A percentile compares a stretch with the other conserved stretches of the same genome.
phyloP scores from a whole-genome alignment of 208 protist genomes.

The Naegleria gruberi region DNA sequence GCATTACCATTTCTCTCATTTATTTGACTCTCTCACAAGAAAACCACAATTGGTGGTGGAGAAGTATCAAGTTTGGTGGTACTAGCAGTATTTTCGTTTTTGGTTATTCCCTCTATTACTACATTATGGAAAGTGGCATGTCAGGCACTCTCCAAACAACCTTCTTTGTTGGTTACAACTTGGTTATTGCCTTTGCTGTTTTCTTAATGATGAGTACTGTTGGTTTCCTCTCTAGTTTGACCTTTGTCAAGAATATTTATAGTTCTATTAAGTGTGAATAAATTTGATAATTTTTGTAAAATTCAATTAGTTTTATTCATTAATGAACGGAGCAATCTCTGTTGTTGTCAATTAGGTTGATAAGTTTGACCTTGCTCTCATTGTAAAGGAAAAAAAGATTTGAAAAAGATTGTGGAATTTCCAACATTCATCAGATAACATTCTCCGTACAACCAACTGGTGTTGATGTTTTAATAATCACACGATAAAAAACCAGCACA shows the following conservation, averaged over 20 bases:
- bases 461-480: too few species aligned
- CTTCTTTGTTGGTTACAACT: slow-evolving; percentile 59
- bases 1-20: slow-evolving; percentile 54
- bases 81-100: slow-evolving; percentile 50
- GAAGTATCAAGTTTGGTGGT: slow-evolving; percentile 46
- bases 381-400: too few species aligned
- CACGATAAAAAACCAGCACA: too few species aligned
- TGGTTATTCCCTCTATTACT: slow-evolving; percentile 52
- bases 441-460: too few species aligned
- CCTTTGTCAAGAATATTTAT: slow-evolving; percentile 55
- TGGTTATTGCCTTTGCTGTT: slow-evolving; percentile 44
- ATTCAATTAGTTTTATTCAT: too few species aligned
- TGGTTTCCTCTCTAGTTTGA: slow-evolving; percentile 44
- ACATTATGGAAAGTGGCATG: slow-evolving; percentile 35
- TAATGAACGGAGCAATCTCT: too few species aligned
- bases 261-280: slow-evolving; percentile 50
- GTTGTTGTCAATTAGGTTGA: too few species aligned
- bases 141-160: slow-evolving; percentile 45
- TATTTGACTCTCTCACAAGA: slow-evolving; percentile 55
- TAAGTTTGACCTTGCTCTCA: too few species aligned
- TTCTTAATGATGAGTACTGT: slow-evolving; percentile 54
- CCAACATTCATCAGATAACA: too few species aligned
- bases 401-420: too few species aligned
- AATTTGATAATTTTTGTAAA: not conserved
- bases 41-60: slow-evolving; percentile 58